Evolutionary conservation across 2,329 filamentous ascomycete genomes (phyloP), one percentile per base, ranked within the genome.

Genomic region (Aspergillus sp.): DNA sequence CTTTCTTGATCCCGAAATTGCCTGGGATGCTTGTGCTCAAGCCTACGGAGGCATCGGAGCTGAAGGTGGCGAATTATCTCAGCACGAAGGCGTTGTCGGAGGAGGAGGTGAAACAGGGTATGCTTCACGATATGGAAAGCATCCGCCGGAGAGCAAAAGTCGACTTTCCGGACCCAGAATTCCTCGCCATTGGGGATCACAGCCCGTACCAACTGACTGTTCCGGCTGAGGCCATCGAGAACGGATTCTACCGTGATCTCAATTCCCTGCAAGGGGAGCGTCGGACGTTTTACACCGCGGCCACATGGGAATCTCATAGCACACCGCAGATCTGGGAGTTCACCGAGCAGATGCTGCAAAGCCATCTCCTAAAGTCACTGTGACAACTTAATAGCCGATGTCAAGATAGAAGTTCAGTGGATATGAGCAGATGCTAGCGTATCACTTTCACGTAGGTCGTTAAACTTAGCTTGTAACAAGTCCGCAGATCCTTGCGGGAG

Each of bases 271-370:
- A 80, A 65, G 77, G 76, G 2, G 59, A 66, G 17, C 62, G 67
- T 11, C 66, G 64, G 13, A 80, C 77, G 1, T 80, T 66, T 58
- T 80, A 73, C 58, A 78, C 77, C 0, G 78, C 76, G 0, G 75
- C 58, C 8, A 54, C 52, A 5, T 54, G 19, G 19, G 52, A 54
- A 8, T 19, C 23, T 7, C 38, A 44, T 54, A 41, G 38, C 27
- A 42, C 36, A 5, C 52, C 52, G 7, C 52, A 54, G 23, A 42
- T 54, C n/a, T 54, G 52, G 52, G 27, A 42, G 52, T 30, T 54
- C 13, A 54, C 52, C 3, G 52, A 54, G 38, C 23, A 44, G 25
- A 11, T 54, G 32, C 21, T 54, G 52, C 52, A 44, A 19, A 44
- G 13, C 38, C 15, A 32, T 54, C 5, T 54, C 2, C 23, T 54